These are phyloP conservation scores for Aschersonia sp. DNA, from an alignment of 2,329 filamentous ascomycete genomes.

Conservation along the genomic window DNA sequence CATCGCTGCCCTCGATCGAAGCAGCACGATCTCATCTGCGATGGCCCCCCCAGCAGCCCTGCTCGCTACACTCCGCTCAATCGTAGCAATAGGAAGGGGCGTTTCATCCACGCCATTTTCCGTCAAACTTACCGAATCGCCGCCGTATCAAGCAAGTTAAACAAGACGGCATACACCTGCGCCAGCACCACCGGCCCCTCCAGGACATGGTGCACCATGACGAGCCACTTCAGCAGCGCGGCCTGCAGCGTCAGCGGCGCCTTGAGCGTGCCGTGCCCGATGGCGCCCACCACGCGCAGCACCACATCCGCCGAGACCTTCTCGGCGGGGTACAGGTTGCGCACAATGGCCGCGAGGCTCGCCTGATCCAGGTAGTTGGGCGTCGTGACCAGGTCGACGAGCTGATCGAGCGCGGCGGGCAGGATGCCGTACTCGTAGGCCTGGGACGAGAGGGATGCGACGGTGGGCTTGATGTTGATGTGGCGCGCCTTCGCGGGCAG, in stretches of 20 bases:
- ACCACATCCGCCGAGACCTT: conserved; percentile 45
- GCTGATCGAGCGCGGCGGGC: conserved; percentile 39
- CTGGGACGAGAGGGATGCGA: conserved; percentile 46
- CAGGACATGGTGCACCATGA: conserved; percentile 59
- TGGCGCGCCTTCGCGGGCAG: conserved; percentile 51
- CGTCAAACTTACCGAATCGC: conserved; percentile 44
- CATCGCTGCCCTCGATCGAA: no score
- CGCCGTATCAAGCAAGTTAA: conserved; percentile 70
- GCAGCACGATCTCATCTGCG: no score
- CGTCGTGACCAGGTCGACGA: conserved; percentile 52
- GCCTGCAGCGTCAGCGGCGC: conserved; percentile 57
- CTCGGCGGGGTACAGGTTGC: conserved; percentile 60
- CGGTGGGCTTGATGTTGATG: conserved; percentile 44
- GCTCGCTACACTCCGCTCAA: no score
- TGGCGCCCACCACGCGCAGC: conserved; percentile 51
- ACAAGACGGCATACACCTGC: conserved; percentile 60
- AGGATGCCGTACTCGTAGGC: conserved; percentile 56
- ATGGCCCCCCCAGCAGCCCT: no score
- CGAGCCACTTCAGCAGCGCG: conserved; percentile 61
- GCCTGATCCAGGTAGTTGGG: conserved; percentile 63
- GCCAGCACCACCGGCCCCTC: conserved; percentile 49
- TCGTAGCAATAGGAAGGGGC: no score
- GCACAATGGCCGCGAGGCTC: conserved; percentile 52
- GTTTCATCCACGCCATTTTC: background rate
- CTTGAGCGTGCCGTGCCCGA: conserved; percentile 68